phyloP scores from a whole-genome alignment of 2,329 filamentous ascomycete species.

The Pseudocercospora cruenta region DNA sequence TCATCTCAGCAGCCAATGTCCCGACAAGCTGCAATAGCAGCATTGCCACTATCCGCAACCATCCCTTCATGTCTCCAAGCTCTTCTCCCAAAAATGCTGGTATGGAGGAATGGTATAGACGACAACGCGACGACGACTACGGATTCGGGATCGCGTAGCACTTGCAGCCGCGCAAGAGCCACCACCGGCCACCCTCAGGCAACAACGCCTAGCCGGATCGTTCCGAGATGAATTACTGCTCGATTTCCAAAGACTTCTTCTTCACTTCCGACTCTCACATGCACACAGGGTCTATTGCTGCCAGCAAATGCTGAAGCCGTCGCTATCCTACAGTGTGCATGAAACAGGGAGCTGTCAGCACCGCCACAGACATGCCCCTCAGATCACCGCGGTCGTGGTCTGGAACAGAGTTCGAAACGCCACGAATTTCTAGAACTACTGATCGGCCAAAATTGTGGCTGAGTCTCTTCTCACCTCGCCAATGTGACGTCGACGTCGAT shows the following conservation, averaged over 20 bases:
- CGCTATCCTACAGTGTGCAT: background rate
- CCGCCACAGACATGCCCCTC: background rate
- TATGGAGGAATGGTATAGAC: background rate
- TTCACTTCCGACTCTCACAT: background rate
- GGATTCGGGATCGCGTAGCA: background rate
- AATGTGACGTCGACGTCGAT: background rate
- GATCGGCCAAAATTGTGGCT: too few species aligned
- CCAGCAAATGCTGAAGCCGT: background rate
- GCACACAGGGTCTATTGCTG: background rate
- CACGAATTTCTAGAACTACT: too few species aligned
- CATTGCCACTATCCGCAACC: slow-evolving; percentile 31
- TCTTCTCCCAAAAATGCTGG: background rate
- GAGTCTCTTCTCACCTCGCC: background rate
- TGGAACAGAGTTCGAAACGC: background rate
- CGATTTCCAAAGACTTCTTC: background rate
- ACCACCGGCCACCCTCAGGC: background rate
- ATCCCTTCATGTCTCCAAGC: slow-evolving; percentile 35
- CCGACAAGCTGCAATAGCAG: slow-evolving; percentile 36
- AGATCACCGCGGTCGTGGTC: background rate
- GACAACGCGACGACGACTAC: background rate
- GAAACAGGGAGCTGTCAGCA: background rate
- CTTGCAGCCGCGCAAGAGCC: background rate
- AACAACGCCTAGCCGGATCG: background rate
- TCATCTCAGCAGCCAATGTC: slow-evolving; percentile 35
- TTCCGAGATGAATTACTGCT: background rate